These are phyloP conservation scores for Eurotiales sp. DNA, from an alignment of 2,329 filamentous ascomycete genomes.

Conservation along the genomic window DNA sequence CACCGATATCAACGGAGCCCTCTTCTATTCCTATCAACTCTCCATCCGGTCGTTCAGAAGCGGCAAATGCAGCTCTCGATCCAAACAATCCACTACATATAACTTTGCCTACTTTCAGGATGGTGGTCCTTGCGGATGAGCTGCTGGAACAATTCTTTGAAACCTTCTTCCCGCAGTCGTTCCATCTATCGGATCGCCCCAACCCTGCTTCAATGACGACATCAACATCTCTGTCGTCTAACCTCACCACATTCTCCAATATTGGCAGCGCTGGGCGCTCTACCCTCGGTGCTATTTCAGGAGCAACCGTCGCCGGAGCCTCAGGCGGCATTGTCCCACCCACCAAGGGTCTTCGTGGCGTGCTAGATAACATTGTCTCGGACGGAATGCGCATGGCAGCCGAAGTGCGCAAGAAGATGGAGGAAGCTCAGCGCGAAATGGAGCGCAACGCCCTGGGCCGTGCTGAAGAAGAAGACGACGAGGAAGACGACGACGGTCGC, in stretches of 20 bases:
- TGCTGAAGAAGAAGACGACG: slow-evolving; percentile 66
- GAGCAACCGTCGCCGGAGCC: slow-evolving; percentile 44
- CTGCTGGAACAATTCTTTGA: slow-evolving; percentile 96
- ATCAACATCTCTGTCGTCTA: slow-evolving; percentile 55
- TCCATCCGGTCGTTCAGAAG: slow-evolving; percentile 55
- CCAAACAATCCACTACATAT: slow-evolving; percentile 92
- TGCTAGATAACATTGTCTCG: slow-evolving; percentile 94
- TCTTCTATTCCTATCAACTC: slow-evolving; percentile 39
- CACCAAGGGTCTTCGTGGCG: slow-evolving; percentile 77
- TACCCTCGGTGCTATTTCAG: slow-evolving; percentile 27
- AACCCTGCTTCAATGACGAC: slow-evolving; percentile 43
- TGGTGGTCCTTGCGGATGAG: slow-evolving; percentile 96
- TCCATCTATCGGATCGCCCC: slow-evolving; percentile 72
- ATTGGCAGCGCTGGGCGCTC: slow-evolving; percentile 51
- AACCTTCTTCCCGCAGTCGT: slow-evolving; percentile 86
- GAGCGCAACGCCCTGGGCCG: slow-evolving; percentile 72
- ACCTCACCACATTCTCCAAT: slow-evolving; percentile 81
- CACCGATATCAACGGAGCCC: slow-evolving; percentile 30
- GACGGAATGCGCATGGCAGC: slow-evolving; percentile 95
- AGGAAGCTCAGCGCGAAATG: slow-evolving; percentile 88
- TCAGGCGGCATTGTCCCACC: slow-evolving; percentile 59
- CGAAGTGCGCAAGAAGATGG: slow-evolving; percentile 87
- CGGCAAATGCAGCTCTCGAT: slow-evolving; percentile 86
- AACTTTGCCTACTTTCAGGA: slow-evolving; percentile 94
- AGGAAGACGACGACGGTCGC: slow-evolving; percentile 60